phyloP scores from a whole-genome alignment of 345 rosid species.

The Chamaenerion angustifolium region DNA sequence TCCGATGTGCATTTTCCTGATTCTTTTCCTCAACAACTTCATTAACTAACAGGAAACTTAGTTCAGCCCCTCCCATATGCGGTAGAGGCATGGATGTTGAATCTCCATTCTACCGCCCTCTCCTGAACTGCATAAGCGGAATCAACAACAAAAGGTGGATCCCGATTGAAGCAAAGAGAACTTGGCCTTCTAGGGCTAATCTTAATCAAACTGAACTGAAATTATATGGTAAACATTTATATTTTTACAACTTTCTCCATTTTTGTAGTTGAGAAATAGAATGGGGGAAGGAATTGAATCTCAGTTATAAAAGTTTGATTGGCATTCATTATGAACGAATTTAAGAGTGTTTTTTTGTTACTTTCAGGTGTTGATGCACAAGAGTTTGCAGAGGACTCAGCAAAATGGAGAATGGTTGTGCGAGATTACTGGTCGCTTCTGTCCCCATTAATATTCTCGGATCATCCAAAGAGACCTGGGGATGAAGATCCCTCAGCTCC shows the following conservation, averaged over 20 bases:
- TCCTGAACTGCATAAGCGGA: conserved; percentile 78
- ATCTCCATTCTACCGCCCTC: conserved; percentile 80
- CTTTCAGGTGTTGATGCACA: conserved; percentile 55
- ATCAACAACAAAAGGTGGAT: conserved; percentile 74
- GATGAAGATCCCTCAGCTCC: conserved; percentile 98
- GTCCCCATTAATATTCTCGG: conserved; percentile 94
- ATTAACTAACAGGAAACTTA: conserved; percentile 41
- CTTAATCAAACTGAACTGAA: conserved; percentile 68
- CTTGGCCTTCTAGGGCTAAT: conserved; percentile 80
- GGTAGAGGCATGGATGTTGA: conserved; percentile 68
- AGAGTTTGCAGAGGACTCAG: conserved; percentile 51
- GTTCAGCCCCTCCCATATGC: conserved; percentile 66
- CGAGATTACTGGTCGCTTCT: conserved; percentile 88
- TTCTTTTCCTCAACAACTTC: not conserved
- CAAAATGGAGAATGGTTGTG: conserved; percentile 43
- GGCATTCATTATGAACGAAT: not conserved
- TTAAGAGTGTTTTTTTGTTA: not conserved
- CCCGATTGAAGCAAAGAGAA: conserved; percentile 60
- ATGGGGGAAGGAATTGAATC: not conserved
- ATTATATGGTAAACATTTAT: conserved; percentile 40
- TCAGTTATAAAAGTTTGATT: not conserved
- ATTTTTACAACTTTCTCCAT: not conserved
- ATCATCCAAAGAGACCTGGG: conserved; percentile 99
- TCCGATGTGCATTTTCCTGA: conserved; percentile 2
- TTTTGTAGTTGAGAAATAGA: not conserved